Base-by-base conservation (phyloP, 78 protist genomes). In the Dictyostelium firmibasis region DNA sequence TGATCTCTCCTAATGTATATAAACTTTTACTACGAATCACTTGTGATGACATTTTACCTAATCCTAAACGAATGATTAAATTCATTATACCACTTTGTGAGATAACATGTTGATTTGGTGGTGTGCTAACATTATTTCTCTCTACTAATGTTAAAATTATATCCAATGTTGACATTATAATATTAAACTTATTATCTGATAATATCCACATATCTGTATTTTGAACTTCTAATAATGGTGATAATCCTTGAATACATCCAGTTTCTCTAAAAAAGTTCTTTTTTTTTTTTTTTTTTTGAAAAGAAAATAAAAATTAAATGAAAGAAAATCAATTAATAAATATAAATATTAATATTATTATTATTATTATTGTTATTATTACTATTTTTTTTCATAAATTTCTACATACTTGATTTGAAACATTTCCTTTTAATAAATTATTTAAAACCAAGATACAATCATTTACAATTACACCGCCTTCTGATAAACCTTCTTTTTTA, bases 181-280 rank as follows among this genome's bases (percentile, higher is more conserved):
- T 84, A 16, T 16, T 60, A 44, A 86, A 86, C 38, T 93, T 93
- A 27, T 93, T 81, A 31, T 93, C 96, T 23, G 96, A 75, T 25
- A 93, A 64, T 57, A 93, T 77, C 96, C 96, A 93, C 87, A 86
- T 83, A 62, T 93, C 96, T 31, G 91, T 81, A 57, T 85, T 83
- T 36, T 85, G 92, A 23, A 93, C 87, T 29, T 85, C 60, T 18
- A 93, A 47, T 38, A 93, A 72, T 27, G 86, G 78, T 85, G 85
- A 33, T 41, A 93, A 41, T 29, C 75, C 86, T 81, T 81, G 76
- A 31, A 93, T 93, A 41, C 96, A 93, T 70, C 92, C 83, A 29
- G 89, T 93, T 29, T 93, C 96, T 60, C 96, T 93, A 31, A 93
- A 93, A 50, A 70, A 93, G 41, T 93, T 92, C 91, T 84, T 25